These are phyloP conservation scores for Draba incana DNA, from an alignment of 345 rosid genomes.

Conservation along the genomic window DNA sequence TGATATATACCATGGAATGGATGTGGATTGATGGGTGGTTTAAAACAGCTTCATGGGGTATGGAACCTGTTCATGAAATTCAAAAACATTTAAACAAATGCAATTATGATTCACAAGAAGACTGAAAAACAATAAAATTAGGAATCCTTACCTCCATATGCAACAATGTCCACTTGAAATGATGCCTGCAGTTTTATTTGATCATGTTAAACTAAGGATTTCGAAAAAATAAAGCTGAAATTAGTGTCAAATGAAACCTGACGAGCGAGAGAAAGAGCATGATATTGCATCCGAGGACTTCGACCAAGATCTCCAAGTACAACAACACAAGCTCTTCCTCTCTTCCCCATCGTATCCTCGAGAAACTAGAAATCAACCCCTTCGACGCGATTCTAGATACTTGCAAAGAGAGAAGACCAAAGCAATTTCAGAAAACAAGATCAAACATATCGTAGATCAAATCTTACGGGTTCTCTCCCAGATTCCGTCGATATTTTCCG, in stretches of 20 bases:
- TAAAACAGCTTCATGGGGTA: conserved; percentile 70
- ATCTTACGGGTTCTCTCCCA: conserved; percentile 7
- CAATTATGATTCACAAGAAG: conserved; percentile 2
- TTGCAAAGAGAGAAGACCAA: not conserved
- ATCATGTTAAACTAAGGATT: not conserved
- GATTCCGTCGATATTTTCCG: conserved; percentile 32
- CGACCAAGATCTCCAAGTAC: conserved; percentile 96
- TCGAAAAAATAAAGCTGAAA: not conserved
- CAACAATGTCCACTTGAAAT: conserved; percentile 82
- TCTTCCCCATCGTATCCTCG: conserved; percentile 47
- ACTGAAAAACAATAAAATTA: not conserved
- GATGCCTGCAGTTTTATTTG: conserved; percentile 58
- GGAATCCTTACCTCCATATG: conserved; percentile 78
- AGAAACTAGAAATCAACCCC: not conserved
- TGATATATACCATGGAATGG: conserved; percentile 74
- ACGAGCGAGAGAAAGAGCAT: conserved; percentile 88
- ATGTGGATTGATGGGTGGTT: conserved; percentile 75
- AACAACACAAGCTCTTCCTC: conserved; percentile 91
- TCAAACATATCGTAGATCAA: not conserved
- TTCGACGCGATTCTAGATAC: not conserved
- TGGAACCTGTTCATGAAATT: conserved; percentile 60
- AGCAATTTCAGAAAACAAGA: not conserved
- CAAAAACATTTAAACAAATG: not conserved
- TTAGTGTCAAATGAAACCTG: conserved; percentile 51
- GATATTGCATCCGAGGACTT: conserved; percentile 98